Evolutionary conservation across 1,284 basidiomycete species (phyloP), one percentile per base, ranked within the genome.

Genomic region (Phylloboletellus chloephorus): DNA sequence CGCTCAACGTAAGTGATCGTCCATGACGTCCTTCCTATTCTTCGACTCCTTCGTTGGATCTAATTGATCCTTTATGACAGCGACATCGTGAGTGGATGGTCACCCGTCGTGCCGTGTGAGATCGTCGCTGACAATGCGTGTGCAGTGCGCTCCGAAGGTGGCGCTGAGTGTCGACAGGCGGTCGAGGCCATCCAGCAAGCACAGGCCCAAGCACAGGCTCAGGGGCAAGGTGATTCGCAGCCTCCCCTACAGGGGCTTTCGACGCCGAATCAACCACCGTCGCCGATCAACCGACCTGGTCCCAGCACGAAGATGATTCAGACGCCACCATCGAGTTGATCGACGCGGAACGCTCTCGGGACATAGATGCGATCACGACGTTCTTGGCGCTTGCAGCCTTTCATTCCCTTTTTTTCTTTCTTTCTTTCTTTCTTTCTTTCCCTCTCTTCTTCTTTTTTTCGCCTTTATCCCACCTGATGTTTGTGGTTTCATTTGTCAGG

Each of bases 71-170:
- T n/a, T 56, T 22, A 47, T 48, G 45, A 46, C 46, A 60, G 58
- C 61, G 58, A 47, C 58, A 60, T 56, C 49, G 61, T 60, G 47
- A 60, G 58, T 64, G 37, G 31, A 36, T 37, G 37, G 43, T 53
- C 50, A 54, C 47, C 44, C 48, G 47, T 43, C 23, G 26, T 46
- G 46, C 52, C n/a, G 36, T 36, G 12, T 31, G 57, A 59, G 34
- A 33, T 26, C 44, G 45, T 44, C 25, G 52, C 52, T 57, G 41
- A 54, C 48, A 39, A 48, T 57, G 47, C 37, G 34, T 50, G 26
- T 58, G 37, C 58, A 88, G 84, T 88, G 49, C 81, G 85, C 56
- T 88, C 85, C 35, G 85, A 88, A 58, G 82, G 83, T 49, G 85
- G 84, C 49, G 77, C 80, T 39, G 83, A 87, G 32, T 88, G 85